These are phyloP conservation scores for Leishmania turanica DNA, from an alignment of 208 protist species.

Conservation along the genomic window DNA sequence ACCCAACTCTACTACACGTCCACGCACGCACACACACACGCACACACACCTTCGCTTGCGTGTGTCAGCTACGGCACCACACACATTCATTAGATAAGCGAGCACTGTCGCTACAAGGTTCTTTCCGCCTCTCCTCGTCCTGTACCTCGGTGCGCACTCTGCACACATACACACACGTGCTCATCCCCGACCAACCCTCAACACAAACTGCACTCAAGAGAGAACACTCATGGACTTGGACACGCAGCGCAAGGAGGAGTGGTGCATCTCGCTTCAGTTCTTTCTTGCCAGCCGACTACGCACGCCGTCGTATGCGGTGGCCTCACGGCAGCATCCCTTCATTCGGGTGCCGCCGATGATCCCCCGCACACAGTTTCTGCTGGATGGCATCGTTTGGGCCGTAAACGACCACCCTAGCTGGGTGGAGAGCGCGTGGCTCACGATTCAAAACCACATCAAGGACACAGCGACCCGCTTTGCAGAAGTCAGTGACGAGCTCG, in stretches of 20 bases:
- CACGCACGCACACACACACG: neutral
- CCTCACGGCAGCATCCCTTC: conserved; percentile 33
- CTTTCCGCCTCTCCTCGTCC: neutral
- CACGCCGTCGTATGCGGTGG: conserved; percentile 48
- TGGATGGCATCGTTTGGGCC: conserved; percentile 80
- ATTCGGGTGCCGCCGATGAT: conserved; percentile 52
- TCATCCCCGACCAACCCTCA: neutral
- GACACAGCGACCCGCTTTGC: conserved; percentile 46
- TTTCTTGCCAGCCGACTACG: conserved; percentile 61
- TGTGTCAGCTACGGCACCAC: neutral
- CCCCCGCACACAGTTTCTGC: conserved; percentile 69
- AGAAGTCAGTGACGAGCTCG: conserved; percentile 39
- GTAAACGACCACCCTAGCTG: conserved; percentile 63
- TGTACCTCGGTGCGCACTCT: neutral
- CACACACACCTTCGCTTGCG: neutral
- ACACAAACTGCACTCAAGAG: neutral
- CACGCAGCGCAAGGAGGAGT: conserved; percentile 52
- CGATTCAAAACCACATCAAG: conserved; percentile 63
- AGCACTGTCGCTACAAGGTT: neutral
- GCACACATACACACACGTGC: neutral
- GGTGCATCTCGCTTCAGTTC: conserved; percentile 56
- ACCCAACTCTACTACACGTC: neutral
- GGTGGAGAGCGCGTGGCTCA: conserved; percentile 60
- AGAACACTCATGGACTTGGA: conserved; percentile 31
- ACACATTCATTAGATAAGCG: neutral